Conservation (phyloP, 768 basidiomycete genomes). For the Rhizopogon rudus region DNA sequence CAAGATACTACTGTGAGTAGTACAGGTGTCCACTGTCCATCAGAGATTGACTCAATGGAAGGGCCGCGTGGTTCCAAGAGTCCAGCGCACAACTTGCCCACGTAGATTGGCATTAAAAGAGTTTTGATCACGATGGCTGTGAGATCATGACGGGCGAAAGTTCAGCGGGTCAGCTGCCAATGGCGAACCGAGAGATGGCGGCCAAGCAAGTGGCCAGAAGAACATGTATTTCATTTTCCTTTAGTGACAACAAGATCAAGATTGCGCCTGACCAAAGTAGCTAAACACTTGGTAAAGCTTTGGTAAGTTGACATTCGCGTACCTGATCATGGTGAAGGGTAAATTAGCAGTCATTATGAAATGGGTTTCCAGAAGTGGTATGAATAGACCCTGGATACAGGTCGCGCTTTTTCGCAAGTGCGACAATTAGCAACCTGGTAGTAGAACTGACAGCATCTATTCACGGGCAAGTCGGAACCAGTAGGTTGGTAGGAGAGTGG, state of each 20-base stretch:
- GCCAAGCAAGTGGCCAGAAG: background rate
- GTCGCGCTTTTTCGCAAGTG: constrained; percentile 17
- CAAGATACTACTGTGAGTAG: too few species aligned
- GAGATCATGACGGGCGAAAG: background rate
- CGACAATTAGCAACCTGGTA: constrained; percentile 16
- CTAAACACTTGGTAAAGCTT: background rate
- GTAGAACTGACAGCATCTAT: constrained; percentile 23
- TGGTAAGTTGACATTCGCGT: background rate
- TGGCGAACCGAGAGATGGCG: constrained; percentile 1
- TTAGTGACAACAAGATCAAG: background rate
- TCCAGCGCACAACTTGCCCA: background rate
- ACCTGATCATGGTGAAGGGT: background rate
- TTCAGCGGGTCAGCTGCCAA: background rate
- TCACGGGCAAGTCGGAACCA: constrained; percentile 23
- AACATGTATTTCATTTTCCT: background rate
- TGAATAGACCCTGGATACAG: constrained; percentile 29
- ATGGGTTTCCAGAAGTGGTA: constrained; percentile 19
- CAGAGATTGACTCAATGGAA: too few species aligned
- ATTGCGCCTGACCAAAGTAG: background rate
- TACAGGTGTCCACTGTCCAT: too few species aligned
- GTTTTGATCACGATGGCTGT: background rate
- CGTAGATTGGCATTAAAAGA: background rate
- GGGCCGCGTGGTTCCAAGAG: too few species aligned
- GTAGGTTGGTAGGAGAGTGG: constrained; percentile 26
- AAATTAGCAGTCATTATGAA: constrained; percentile 2